phyloP scores from a whole-genome alignment of 441 rosid species.

The Gossypium davidsonii region DNA sequence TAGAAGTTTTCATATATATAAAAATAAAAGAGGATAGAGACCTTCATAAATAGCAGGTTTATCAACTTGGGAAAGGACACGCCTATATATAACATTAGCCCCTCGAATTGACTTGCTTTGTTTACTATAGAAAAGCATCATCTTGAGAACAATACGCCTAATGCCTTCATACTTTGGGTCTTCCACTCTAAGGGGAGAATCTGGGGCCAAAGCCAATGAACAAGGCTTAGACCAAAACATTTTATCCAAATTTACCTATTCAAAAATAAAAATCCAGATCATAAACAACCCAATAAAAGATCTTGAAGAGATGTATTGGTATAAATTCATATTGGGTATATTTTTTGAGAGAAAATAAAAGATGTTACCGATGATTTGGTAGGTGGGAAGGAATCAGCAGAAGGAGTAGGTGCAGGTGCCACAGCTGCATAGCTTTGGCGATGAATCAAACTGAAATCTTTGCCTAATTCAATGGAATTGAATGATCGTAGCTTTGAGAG shows the following conservation, averaged over 20 bases:
- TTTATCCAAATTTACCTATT: constrained; percentile 64
- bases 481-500: constrained; percentile 37
- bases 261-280: background rate
- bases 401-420: constrained; percentile 37
- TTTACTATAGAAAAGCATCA: constrained; percentile 74
- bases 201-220: constrained; percentile 71
- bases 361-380: constrained; percentile 38
- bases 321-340: background rate
- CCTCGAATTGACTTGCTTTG: constrained; percentile 81
- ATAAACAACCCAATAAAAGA: background rate
- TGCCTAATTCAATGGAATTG: constrained; percentile 17
- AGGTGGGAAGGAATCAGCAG: constrained; percentile 26
- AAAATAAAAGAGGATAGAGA: constrained; percentile 9
- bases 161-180: constrained; percentile 72
- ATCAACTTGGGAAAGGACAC: constrained; percentile 65
- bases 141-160: constrained; percentile 44
- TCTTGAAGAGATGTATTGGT: background rate
- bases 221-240: constrained; percentile 79
- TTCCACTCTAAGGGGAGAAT: constrained; percentile 70
- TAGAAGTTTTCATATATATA: background rate
- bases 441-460: constrained; percentile 23
- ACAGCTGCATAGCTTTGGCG: constrained; percentile 36
- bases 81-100: constrained; percentile 64
- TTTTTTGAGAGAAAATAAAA: background rate
- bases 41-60: constrained; percentile 87